Evolutionary conservation across 2,329 filamentous ascomycete species (phyloP).

Genomic region (Calonectria pauciramosa): DNA sequence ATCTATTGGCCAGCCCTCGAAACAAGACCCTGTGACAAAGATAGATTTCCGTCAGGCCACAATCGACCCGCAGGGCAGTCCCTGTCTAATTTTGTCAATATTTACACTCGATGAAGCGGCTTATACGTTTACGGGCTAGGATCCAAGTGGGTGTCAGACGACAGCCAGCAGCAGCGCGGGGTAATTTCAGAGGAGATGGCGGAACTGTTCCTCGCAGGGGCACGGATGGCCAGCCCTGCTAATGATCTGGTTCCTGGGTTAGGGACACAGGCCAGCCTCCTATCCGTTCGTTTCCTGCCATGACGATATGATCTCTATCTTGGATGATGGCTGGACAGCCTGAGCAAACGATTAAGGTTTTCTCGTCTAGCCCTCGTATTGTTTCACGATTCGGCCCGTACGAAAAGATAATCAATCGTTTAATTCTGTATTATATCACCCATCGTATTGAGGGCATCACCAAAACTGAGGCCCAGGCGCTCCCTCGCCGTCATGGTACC

Average conservation of each 20-base stretch:
- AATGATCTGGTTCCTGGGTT: conserved; percentile 1
- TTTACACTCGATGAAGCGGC: conserved; percentile 7
- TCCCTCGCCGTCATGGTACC: background rate
- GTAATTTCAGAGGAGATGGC: conserved; percentile 12
- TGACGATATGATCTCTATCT: background rate
- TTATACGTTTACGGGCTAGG: conserved; percentile 14
- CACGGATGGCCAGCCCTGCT: conserved; percentile 7
- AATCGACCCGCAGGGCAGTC: conserved; percentile 10
- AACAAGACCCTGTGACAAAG: conserved; percentile 13
- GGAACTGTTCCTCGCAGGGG: conserved; percentile 3
- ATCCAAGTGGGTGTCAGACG: conserved; percentile 11
- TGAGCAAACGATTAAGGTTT: background rate
- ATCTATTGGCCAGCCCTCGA: conserved; percentile 19
- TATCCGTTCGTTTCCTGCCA: background rate
- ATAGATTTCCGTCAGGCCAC: conserved; percentile 21
- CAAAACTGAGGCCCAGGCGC: background rate
- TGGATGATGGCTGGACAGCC: background rate
- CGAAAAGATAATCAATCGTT: background rate
- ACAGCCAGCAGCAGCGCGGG: conserved; percentile 16
- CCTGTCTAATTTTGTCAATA: conserved; percentile 14
- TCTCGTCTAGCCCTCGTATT: background rate
- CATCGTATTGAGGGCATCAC: background rate
- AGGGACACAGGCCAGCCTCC: background rate
- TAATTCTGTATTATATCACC: background rate
- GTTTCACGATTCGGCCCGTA: conserved; percentile 4